Conservation (phyloP, 192 early-diverging fungal species). For the Dissophora ornata region DNA sequence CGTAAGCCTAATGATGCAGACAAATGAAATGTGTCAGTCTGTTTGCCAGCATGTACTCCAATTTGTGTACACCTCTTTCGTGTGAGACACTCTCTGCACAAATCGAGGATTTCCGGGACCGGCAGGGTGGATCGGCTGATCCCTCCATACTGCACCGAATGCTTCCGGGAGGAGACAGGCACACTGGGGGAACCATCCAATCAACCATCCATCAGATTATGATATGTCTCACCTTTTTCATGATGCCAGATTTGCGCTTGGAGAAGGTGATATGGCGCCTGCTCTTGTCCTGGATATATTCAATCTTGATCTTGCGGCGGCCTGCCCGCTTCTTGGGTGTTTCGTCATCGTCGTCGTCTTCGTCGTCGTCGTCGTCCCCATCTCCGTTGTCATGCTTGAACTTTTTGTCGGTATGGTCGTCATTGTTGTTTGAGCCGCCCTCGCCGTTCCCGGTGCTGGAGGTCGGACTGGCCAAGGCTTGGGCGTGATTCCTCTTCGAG, state of each 20-base stretch:
- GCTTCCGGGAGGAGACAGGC: conserved; percentile 11
- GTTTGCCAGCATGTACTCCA: no score
- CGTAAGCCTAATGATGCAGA: conserved; percentile 77
- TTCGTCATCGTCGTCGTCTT: conserved; percentile 67
- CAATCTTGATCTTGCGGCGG: conserved; percentile 95
- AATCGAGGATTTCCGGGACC: conserved; percentile 19
- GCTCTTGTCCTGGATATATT: conserved; percentile 94
- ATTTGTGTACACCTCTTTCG: no score
- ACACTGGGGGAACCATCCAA: not conserved
- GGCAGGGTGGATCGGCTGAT: not conserved
- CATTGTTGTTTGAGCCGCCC: not conserved
- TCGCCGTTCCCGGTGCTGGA: conserved; percentile 22
- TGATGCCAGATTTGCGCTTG: conserved; percentile 96
- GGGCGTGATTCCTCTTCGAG: conserved; percentile 24
- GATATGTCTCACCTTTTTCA: conserved; percentile 99
- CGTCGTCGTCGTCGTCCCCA: conserved; percentile 74
- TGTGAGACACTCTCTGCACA: conserved; percentile 6
- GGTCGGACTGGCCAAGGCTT: conserved; percentile 1
- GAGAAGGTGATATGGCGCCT: conserved; percentile 94
- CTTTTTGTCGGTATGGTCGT: conserved; percentile 47
- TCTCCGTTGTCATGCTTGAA: conserved; percentile 57
- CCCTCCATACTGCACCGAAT: not conserved
- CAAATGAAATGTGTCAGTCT: conserved; percentile 3
- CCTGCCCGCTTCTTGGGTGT: conserved; percentile 74
- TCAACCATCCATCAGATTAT: no score